Conservation (phyloP, 345 rosid genomes). For the Citrus inodora region DNA sequence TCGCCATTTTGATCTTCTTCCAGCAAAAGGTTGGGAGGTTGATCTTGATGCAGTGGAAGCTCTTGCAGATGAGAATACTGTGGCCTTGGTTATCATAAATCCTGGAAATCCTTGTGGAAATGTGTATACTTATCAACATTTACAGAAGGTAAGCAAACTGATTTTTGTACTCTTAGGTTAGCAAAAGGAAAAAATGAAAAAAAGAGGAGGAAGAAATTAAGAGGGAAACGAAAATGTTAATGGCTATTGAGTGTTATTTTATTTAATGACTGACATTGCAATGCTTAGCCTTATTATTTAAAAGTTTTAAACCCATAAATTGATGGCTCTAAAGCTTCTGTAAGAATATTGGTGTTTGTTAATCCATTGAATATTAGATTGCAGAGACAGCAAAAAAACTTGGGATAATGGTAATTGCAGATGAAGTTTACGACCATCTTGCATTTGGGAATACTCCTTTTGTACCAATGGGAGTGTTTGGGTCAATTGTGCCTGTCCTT, state of each 20-base stretch:
- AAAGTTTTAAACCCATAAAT: background rate
- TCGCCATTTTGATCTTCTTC: slow-evolving; percentile 66
- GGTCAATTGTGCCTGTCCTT: slow-evolving; percentile 52
- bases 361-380: slow-evolving; percentile 8
- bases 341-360: background rate
- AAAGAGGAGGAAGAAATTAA: too few relatives aligned
- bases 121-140: slow-evolving; percentile 53
- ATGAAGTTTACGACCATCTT: slow-evolving; percentile 61
- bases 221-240: too few relatives aligned
- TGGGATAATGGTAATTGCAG: slow-evolving; percentile 69
- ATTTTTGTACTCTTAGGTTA: too few relatives aligned
- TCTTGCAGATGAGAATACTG: slow-evolving; percentile 61
- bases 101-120: slow-evolving; percentile 71
- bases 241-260: background rate
- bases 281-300: background rate
- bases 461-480: slow-evolving; percentile 70
- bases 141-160: slow-evolving; percentile 35
- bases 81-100: slow-evolving; percentile 59
- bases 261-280: too few relatives aligned
- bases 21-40: slow-evolving; percentile 62
- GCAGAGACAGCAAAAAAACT: slow-evolving; percentile 62
- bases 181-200: too few relatives aligned
- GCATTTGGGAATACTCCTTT: slow-evolving; percentile 49
- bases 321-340: background rate
- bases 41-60: slow-evolving; percentile 57